Evolutionary conservation across 768 basidiomycete genomes (phyloP), one percentile per base, ranked within the genome.

Genomic region (Arthromyces matolae): DNA sequence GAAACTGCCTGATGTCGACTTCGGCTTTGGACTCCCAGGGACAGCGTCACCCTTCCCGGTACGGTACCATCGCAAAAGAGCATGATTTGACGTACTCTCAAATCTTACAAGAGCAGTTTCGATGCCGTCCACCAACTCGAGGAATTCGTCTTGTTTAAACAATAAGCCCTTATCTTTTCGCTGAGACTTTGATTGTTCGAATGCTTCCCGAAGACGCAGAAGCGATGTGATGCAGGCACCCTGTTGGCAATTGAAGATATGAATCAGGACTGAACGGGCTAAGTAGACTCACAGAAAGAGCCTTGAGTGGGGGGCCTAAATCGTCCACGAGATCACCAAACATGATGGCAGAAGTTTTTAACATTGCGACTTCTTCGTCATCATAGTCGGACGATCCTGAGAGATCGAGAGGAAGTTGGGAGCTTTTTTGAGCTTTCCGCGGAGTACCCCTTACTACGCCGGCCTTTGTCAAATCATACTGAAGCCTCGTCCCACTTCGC

Each of bases 1-100:
- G 9, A 58, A 39, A 31, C 46, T 52, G 43, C 35, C 64, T 8
- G 58, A 47, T 19, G 61, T 41, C 19, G 66, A 65, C 7, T 45
- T 52, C 2, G 60, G 38, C 51, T 63, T 36, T 42, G 63, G 41
- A 39, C 38, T 33, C 20, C 23, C 25, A 34, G 45, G 28, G 18
- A 47, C 51, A 23, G 65, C 56, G 28, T 63, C 60, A 42, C 78
- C 72, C 46, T 73, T 79, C 47, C 71, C n/a, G n/a, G n/a, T 75
- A 50, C 78, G 69, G 58, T 93, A 93, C 13, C 90, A 60, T 42
- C 89, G 77, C 57, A 93, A 62, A 14, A 95, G 77, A 0, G 92
- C 91, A 50, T 88, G 80, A 49, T 93, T 92, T 0, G 89, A 91
- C 0, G 86, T 91, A 56, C 80, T 83, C 57, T 91, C 89, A 60